Base-by-base conservation (phyloP, 2,329 filamentous ascomycete genomes). In the Ophioceras dolichostomum region DNA sequence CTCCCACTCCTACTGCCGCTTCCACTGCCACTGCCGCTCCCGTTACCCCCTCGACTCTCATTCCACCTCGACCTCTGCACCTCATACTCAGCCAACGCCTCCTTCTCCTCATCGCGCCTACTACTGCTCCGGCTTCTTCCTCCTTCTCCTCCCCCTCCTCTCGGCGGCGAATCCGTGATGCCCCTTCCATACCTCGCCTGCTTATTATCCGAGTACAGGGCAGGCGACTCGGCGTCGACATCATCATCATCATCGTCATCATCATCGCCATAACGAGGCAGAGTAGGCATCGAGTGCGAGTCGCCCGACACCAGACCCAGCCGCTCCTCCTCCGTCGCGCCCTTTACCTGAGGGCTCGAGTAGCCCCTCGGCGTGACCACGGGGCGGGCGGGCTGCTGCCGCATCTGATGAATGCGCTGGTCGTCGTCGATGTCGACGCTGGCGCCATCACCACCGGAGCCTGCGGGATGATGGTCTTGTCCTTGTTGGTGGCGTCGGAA, bases 291-390 rank as follows among this genome's bases (percentile, higher is more conserved):
- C 14, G 55, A 53, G 17, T 50, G 52, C 7, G 57, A 64, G 51
- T 86, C 81, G 19, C 83, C 81, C 47, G 80, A 81, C n/a, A 94
- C 86, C 4, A 94, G 70, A 1, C 86, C 87, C 6, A 89, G 58
- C 14, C 75, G 67, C 58, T 94, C 87, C 59, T 94, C 87, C 54
- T 94, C 87, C 0, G 83, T 88, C 2, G 73, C 73, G 32, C 65
- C 65, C 46, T 70, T 72, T 32, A 56, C 50, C 30, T 57, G 54
- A 7, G 57, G 59, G 10, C 51, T 61, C 39, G 55, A 62, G 48
- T 59, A 65, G 28, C 59, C 67, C 39, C 52, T 45, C 7, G 49
- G 44, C 2, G 45, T 36, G 2, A 42, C 39, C 2, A 35, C 32
- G 6, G 47, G 39, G 6, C 40, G 39, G 12, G n/a, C 38, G 45